Evolutionary conservation across 768 basidiomycete genomes (phyloP).

Genomic region (Phanerodontia chrysosporium): DNA sequence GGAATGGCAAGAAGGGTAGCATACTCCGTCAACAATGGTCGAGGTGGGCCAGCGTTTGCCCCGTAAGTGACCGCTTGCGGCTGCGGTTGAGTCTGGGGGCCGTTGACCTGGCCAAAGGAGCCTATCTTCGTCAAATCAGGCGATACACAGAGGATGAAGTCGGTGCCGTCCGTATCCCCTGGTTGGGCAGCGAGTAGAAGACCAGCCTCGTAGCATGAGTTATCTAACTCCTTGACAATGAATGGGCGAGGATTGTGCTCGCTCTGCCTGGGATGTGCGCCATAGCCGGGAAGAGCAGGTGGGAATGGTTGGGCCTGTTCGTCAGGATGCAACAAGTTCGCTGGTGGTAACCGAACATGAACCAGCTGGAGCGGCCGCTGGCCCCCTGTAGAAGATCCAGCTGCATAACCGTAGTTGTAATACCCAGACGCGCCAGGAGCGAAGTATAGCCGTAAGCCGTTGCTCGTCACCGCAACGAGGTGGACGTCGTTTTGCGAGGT

Average conservation of each 20-base stretch:
- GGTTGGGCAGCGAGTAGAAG: conserved; percentile 67
- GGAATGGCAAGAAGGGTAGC: conserved; percentile 74
- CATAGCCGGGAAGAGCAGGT: conserved; percentile 45
- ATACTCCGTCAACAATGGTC: conserved; percentile 72
- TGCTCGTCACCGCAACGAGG: conserved; percentile 76
- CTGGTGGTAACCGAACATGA: conserved; percentile 78
- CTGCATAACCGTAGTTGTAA: conserved; percentile 47
- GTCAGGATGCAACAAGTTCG: conserved; percentile 74
- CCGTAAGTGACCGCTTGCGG: conserved; percentile 41
- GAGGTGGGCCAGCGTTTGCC: conserved; percentile 30
- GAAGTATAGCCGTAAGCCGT: conserved; percentile 85
- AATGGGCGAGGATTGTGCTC: conserved; percentile 53
- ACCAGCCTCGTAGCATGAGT: conserved; percentile 62
- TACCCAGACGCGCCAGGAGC: conserved; percentile 39
- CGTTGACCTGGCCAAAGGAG: conserved; percentile 59
- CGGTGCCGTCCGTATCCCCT: conserved; percentile 68
- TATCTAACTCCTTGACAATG: conserved; percentile 54
- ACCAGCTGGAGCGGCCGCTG: conserved; percentile 55
- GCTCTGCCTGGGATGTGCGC: conserved; percentile 38
- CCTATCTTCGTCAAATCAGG: conserved; percentile 76
- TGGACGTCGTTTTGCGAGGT: conserved; percentile 72
- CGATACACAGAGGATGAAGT: conserved; percentile 70
- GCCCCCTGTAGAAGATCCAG: conserved; percentile 16
- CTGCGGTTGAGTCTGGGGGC: conserved; percentile 36
- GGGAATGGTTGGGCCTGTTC: conserved; percentile 53